Conservation (phyloP, 2,329 filamentous ascomycete species). For the Didymella keratinophila region DNA sequence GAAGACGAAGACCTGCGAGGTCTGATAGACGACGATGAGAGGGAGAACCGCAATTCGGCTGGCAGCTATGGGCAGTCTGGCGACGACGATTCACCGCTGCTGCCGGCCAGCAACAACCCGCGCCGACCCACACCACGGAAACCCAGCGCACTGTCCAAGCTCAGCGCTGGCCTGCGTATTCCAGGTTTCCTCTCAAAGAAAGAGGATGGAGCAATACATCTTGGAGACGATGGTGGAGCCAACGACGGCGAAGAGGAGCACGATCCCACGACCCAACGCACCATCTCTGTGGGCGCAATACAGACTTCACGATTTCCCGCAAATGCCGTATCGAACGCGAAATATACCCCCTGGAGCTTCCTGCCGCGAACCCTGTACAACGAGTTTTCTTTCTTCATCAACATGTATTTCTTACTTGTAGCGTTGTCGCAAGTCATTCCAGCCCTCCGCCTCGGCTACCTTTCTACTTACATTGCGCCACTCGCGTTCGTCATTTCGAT, state of each 20-base stretch:
- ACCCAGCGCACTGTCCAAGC: slow-evolving; percentile 52
- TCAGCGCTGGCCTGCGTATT: slow-evolving; percentile 66
- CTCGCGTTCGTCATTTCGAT: slow-evolving; percentile 90
- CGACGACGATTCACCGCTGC: slow-evolving; percentile 78
- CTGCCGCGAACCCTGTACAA: slow-evolving; percentile 95
- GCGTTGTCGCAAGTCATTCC: slow-evolving; percentile 93
- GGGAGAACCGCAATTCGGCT: slow-evolving; percentile 63
- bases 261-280: slow-evolving; percentile 73
- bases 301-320: slow-evolving; percentile 82
- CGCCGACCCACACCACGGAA: slow-evolving; percentile 30
- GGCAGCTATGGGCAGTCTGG: slow-evolving; percentile 64
- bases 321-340: slow-evolving; percentile 94
- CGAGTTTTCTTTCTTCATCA: slow-evolving; percentile 99
- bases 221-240: slow-evolving; percentile 42
- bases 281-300: slow-evolving; percentile 75
- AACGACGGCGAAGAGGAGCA: slow-evolving; percentile 57
- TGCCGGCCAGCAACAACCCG: slow-evolving; percentile 56
- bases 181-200: slow-evolving; percentile 68
- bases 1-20: slow-evolving; percentile 72
- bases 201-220: slow-evolving; percentile 35
- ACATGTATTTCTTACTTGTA: slow-evolving; percentile 97
- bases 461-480: slow-evolving; percentile 92
- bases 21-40: slow-evolving; percentile 70
- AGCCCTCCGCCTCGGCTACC: slow-evolving; percentile 87
- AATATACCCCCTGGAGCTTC: slow-evolving; percentile 95